Evolutionary conservation across 129 eudicot species (phyloP).

Genomic region (Flaveria ramosissima): DNA sequence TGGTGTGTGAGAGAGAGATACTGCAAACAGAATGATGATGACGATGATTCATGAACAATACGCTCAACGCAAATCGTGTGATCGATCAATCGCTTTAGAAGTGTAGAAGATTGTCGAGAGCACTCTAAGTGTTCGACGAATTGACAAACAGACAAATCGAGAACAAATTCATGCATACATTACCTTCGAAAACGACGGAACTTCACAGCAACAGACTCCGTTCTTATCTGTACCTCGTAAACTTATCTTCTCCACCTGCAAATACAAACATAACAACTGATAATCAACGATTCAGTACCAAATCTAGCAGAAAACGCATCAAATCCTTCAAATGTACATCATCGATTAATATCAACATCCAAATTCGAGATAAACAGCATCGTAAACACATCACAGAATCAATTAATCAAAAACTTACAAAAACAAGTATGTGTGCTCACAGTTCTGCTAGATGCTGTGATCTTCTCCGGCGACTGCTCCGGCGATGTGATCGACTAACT

Average conservation of each 20-base stretch:
- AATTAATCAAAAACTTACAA: conserved; percentile 19
- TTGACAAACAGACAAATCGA: conserved; percentile 37
- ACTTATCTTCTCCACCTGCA: conserved; percentile 13
- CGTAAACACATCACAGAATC: background rate
- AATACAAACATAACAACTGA: conserved; percentile 7
- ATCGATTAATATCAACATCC: background rate
- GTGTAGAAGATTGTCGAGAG: conserved; percentile 31
- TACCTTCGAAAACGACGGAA: conserved; percentile 45
- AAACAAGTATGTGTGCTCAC: background rate
- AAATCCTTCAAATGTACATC: conserved; percentile 1
- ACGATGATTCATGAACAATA: conserved; percentile 21
- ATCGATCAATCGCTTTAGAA: conserved; percentile 38
- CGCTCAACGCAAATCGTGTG: conserved; percentile 14
- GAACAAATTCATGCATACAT: conserved; percentile 25
- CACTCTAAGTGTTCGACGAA: conserved; percentile 39
- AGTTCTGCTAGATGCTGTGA: background rate
- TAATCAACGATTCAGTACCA: background rate
- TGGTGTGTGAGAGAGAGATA: conserved; percentile 21
- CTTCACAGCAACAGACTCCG: conserved; percentile 29
- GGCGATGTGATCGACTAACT: background rate
- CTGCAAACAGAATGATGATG: conserved; percentile 21
- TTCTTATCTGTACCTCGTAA: background rate
- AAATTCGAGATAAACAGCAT: background rate
- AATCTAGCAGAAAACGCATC: conserved; percentile 24
- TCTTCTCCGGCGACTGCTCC: too few relatives aligned